Evolutionary conservation across 495 filamentous ascomycete species (phyloP).

Genomic region (Symbiotaphrina buchneri): DNA sequence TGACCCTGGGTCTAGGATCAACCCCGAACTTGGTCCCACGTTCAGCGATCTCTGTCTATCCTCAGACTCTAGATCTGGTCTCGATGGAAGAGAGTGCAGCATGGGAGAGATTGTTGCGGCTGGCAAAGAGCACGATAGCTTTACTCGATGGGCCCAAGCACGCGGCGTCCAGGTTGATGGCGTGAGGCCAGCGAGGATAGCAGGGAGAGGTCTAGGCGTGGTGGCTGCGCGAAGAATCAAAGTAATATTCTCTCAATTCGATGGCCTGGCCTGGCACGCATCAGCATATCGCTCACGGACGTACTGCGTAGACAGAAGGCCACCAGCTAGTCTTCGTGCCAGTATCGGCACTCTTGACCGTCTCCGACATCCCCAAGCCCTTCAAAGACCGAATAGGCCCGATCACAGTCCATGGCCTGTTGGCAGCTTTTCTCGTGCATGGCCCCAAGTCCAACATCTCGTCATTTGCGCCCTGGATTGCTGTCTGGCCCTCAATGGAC

Average conservation of each 20-base stretch:
- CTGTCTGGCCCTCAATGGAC: conserved; percentile 35
- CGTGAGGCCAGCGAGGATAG: not conserved
- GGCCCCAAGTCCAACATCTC: conserved; percentile 12
- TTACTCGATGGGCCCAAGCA: not conserved
- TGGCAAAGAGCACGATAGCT: not conserved
- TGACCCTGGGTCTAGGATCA: too few species aligned
- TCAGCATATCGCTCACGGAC: not conserved
- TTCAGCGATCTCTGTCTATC: too few species aligned
- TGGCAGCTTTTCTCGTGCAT: conserved; percentile 46
- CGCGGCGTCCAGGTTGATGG: not conserved
- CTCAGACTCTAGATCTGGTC: too few species aligned
- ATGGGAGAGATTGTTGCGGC: not conserved
- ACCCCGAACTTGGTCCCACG: too few species aligned
- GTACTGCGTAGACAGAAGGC: conserved; percentile 11
- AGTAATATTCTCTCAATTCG: not conserved
- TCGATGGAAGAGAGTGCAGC: too few species aligned
- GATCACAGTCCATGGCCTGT: conserved; percentile 40
- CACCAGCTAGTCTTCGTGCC: conserved; percentile 42
- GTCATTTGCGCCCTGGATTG: conserved; percentile 32
- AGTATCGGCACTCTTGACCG: conserved; percentile 32
- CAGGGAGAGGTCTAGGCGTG: not conserved
- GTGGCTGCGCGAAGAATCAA: not conserved
- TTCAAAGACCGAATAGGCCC: conserved; percentile 19
- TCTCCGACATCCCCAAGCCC: conserved; percentile 30
- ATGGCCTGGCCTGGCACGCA: not conserved